Percentiles rank a stretch among this genome's conserved stretches.
Evolutionary conservation across 805 yeast species (phyloP).

Genomic region (Hanseniaspora occidentalis): DNA sequence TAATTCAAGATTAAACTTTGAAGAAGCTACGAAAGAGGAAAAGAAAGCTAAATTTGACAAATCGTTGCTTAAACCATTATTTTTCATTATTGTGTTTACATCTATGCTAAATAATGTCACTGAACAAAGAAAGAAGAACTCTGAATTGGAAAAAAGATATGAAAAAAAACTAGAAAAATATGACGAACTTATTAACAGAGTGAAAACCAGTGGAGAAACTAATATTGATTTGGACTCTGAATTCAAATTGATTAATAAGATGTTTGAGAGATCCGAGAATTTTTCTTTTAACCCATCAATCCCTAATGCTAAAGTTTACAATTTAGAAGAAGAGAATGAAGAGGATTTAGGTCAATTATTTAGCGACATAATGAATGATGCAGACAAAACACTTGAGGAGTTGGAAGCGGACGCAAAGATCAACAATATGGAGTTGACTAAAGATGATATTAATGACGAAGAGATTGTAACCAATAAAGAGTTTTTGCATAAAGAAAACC

Average conservation of each 20-base stretch:
- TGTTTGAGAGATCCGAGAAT: constrained; percentile 16
- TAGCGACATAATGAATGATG: constrained; percentile 16
- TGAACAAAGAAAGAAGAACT: constrained; percentile 27
- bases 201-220: constrained; percentile 25
- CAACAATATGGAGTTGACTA: constrained; percentile 1
- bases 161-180: constrained; percentile 27
- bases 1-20: no score
- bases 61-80: constrained; percentile 26
- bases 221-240: constrained; percentile 31
- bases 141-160: constrained; percentile 29
- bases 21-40: no score
- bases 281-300: constrained; percentile 1
- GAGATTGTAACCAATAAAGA: constrained; percentile 14
- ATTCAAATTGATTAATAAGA: constrained; percentile 25
- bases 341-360: constrained; percentile 22
- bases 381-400: constrained; percentile 8
- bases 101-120: constrained; percentile 36
- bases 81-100: constrained; percentile 33
- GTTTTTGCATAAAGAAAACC: constrained; percentile 9
- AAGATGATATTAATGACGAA: constrained; percentile 4
- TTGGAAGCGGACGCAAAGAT: background rate
- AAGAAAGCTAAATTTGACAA: constrained; percentile 18
- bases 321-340: constrained; percentile 9
- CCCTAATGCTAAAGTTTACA: constrained; percentile 9
- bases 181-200: constrained; percentile 27